Evolutionary conservation across 495 filamentous ascomycete species (phyloP), one percentile per base, ranked within the genome.

Genomic region (Trichoderma virens): DNA sequence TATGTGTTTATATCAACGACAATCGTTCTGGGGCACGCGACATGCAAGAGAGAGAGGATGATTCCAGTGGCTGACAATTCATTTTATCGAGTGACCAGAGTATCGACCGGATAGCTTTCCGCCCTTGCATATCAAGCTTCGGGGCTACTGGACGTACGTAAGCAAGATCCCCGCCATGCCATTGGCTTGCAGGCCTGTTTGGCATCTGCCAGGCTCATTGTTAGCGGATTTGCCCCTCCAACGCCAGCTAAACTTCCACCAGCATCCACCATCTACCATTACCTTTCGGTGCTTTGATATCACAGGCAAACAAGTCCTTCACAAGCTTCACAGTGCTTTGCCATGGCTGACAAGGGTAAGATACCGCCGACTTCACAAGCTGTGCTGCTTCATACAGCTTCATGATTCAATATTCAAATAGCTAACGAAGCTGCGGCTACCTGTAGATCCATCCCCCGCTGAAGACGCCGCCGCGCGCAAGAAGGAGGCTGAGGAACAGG

Each of bases 401-500:
- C n/a, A n/a, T n/a, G n/a, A n/a, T n/a, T n/a, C n/a, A n/a, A n/a
- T n/a, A n/a, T n/a, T n/a, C n/a, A 14, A 23, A 27, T 30, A 9
- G 61, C 61, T 62, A 47, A 62, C 61, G 7, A 62, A 5, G 14
- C 18, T 27, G 23, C 7, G 13, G 25, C 45, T 25, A 54, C 31
- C 27, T 54, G 71, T 78, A 67, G 85, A 86, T 54, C 81, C 74
- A 25, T 81, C 83, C 60, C 74, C 80, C 41, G 84, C 84, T 59
- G 75, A 85, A 68, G 88, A 92, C 71, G 85, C 85, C 39, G 88
- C 87, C 32, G 85, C 87, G 71, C 86, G 86, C 71, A 87, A 85
- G 64, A 87, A 88, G 72, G 92, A 98, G 75, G 82, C 82, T 34
- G 89, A 86, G 38, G 94, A 98, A 75, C 94, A 98, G 79, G 91